These are phyloP conservation scores for Dictyostelium purpureum DNA, from an alignment of 78 protist species.

Conservation along the genomic window DNA sequence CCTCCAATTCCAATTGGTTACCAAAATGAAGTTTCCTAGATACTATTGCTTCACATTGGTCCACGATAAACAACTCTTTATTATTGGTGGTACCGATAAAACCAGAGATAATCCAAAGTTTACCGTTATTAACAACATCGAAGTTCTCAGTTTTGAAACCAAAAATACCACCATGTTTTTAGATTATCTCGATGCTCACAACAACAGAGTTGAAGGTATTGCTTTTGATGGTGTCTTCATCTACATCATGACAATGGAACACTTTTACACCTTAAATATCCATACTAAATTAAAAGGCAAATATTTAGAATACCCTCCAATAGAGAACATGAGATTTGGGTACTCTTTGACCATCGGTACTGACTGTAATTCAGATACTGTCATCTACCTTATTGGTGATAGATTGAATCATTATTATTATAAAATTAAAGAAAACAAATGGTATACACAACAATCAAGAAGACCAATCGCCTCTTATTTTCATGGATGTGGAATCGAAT, in stretches of 20 bases:
- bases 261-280: neutral
- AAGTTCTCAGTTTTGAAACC: neutral
- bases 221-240: slow-evolving; percentile 18
- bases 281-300: neutral
- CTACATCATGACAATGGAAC: neutral
- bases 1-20: neutral
- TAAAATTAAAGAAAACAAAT: neutral
- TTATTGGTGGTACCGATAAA: slow-evolving; percentile 37
- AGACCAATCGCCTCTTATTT: neutral
- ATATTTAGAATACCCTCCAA: neutral
- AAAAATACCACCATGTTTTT: neutral
- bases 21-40: neutral
- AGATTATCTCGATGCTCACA: neutral
- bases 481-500: neutral
- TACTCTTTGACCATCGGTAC: neutral
- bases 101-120: neutral
- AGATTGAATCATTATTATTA: neutral
- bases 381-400: neutral
- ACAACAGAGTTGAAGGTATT: slow-evolving; percentile 23
- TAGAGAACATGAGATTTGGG: neutral
- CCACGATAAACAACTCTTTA: neutral
- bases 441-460: neutral
- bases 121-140: neutral
- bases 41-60: neutral
- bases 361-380: neutral